Evolutionary conservation across 805 yeast species (phyloP).

Genomic region (Spathaspora girioi): DNA sequence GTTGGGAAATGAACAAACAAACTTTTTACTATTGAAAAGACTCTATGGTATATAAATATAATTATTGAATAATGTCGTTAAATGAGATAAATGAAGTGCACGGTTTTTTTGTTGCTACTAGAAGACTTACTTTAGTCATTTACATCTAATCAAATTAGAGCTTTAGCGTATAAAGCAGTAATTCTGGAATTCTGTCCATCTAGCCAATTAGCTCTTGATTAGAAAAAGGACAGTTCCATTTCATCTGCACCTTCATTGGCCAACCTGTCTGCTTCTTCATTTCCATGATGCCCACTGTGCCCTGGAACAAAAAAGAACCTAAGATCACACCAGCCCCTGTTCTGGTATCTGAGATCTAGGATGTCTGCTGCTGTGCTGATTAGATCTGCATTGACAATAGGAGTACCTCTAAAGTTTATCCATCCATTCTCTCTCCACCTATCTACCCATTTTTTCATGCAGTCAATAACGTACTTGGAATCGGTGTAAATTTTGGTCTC

Average conservation of each 20-base stretch:
- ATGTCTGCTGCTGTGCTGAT: constrained; percentile 30
- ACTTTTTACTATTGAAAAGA: too few species aligned
- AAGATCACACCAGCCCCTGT: constrained; percentile 35
- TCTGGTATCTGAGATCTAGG: constrained; percentile 24
- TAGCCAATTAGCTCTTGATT: too few species aligned
- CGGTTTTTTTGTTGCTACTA: too few species aligned
- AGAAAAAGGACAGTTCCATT: constrained; percentile 8
- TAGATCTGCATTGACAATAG: constrained; percentile 52
- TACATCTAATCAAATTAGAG: too few species aligned
- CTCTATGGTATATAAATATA: too few species aligned
- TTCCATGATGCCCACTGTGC: constrained; percentile 67
- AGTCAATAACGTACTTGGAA: constrained; percentile 61
- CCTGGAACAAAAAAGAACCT: constrained; percentile 64
- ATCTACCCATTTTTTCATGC: constrained; percentile 53
- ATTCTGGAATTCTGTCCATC: too few species aligned
- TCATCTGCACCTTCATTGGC: constrained; percentile 61
- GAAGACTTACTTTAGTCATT: too few species aligned
- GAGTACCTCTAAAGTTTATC: constrained; percentile 37
- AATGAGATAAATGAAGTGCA: too few species aligned
- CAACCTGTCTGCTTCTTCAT: constrained; percentile 70
- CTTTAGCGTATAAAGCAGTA: too few species aligned
- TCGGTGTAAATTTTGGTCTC: constrained; percentile 58
- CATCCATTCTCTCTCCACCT: constrained; percentile 60
- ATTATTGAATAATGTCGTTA: too few species aligned
- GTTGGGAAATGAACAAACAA: too few species aligned